Conservation (phyloP, 2,329 filamentous ascomycete species). For the Orbilia blumenaviensis region DNA sequence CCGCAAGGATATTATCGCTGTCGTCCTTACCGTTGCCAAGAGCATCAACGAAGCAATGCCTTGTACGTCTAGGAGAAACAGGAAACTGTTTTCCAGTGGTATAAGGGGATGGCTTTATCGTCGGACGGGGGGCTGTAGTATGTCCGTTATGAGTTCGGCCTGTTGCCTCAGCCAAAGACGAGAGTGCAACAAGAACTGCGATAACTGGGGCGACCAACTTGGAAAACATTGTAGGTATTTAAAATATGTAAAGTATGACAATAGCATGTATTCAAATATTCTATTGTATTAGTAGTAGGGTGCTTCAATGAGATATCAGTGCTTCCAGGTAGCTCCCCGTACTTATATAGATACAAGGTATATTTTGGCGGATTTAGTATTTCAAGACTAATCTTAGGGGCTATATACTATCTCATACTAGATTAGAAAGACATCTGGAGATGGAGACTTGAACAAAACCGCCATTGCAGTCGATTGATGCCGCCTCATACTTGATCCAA, state of each 20-base stretch:
- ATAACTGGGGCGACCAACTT: not conserved
- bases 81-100: constrained; percentile 17
- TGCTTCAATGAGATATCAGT: no score
- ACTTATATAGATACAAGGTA: no score
- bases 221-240: constrained; percentile 1
- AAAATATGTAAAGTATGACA: no score
- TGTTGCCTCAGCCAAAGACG: not conserved
- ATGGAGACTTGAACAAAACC: no score
- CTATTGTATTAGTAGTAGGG: no score
- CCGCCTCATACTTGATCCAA: not conserved
- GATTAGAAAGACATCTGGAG: no score
- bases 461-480: no score
- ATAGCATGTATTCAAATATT: no score
- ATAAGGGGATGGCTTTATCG: constrained; percentile 9
- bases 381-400: no score
- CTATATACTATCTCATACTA: no score
- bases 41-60: constrained; percentile 26
- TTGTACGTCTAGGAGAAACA: constrained; percentile 2
- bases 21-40: constrained; percentile 62
- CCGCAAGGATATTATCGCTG: constrained; percentile 66
- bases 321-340: no score
- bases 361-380: no score
- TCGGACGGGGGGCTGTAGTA: constrained; percentile 7
- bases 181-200: not conserved
- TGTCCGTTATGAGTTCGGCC: constrained; percentile 29